Conservation (phyloP, 208 protist genomes). For the Blechomonas ayalai region DNA sequence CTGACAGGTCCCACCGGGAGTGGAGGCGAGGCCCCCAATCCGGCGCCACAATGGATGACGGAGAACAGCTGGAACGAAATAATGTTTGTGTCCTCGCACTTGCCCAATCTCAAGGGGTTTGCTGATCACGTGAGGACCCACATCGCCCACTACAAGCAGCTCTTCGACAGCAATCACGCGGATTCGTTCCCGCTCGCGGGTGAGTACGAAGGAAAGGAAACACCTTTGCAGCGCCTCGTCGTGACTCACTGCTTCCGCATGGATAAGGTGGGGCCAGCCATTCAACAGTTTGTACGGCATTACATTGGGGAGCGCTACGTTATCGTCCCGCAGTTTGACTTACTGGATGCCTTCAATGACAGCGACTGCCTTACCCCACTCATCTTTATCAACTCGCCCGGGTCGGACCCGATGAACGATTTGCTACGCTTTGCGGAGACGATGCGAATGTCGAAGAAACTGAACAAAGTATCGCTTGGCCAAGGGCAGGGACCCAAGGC, state of each 20-base stretch:
- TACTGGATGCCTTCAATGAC: slow-evolving; percentile 92
- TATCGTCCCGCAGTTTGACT: slow-evolving; percentile 93
- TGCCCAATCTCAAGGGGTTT: slow-evolving; percentile 81
- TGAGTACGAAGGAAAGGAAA: slow-evolving; percentile 75
- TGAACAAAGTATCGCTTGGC: slow-evolving; percentile 94
- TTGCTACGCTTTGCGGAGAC: slow-evolving; percentile 94
- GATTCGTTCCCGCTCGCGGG: slow-evolving; percentile 68
- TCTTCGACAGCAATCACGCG: slow-evolving; percentile 91
- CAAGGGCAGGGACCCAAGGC: slow-evolving; percentile 94
- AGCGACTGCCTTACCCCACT: slow-evolving; percentile 90
- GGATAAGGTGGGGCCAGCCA: slow-evolving; percentile 94
- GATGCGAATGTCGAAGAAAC: slow-evolving; percentile 91
- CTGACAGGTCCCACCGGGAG: slow-evolving; percentile 80
- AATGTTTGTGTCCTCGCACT: slow-evolving; percentile 64
- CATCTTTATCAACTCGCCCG: slow-evolving; percentile 96
- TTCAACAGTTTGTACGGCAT: slow-evolving; percentile 90
- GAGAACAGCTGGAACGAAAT: slow-evolving; percentile 93
- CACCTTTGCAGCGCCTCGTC: slow-evolving; percentile 91
- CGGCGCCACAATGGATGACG: slow-evolving; percentile 89
- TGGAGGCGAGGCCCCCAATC: slow-evolving; percentile 65
- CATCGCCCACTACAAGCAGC: slow-evolving; percentile 76
- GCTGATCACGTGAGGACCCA: slow-evolving; percentile 72
- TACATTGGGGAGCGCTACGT: slow-evolving; percentile 92
- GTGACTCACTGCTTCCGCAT: slow-evolving; percentile 93
- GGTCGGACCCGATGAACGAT: slow-evolving; percentile 94